Percentiles rank a stretch among this genome's conserved stretches.
Conservation (phyloP, 2,329 filamentous ascomycete genomes). For the Trichoderma sp. region DNA sequence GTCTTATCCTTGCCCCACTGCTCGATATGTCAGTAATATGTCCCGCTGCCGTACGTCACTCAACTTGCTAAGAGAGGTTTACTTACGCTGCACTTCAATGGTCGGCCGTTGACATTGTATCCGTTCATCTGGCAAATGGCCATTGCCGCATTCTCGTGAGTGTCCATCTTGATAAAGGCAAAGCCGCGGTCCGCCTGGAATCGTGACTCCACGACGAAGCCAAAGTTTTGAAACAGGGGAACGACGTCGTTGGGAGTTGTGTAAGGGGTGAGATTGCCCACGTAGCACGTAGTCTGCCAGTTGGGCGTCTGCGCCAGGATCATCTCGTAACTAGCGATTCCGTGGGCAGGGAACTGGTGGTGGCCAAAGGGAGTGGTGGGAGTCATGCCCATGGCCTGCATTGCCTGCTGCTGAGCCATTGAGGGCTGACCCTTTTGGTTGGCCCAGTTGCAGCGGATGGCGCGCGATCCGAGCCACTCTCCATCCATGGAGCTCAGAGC, state of each 20-base stretch:
- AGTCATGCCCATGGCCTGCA: slow-evolving; percentile 97
- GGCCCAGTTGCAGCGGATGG: slow-evolving; percentile 99
- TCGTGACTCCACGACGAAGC: slow-evolving; percentile 93
- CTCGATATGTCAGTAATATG: slow-evolving; percentile 22
- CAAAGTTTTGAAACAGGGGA: slow-evolving; percentile 98
- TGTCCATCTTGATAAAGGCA: slow-evolving; percentile 99
- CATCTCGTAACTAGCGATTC: slow-evolving; percentile 96
- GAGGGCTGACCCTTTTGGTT: slow-evolving; percentile 99
- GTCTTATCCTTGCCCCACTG: slow-evolving; percentile 99
- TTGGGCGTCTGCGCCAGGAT: slow-evolving; percentile 89
- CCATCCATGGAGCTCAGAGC: slow-evolving; percentile 97
- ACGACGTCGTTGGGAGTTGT: slow-evolving; percentile 95
- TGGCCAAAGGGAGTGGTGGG: slow-evolving; percentile 94
- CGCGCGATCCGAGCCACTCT: slow-evolving; percentile 96
- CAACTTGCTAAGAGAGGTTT: neutral
- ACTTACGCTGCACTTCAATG: slow-evolving; percentile 97
- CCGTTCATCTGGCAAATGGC: slow-evolving; percentile 97
- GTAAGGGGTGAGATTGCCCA: slow-evolving; percentile 96
- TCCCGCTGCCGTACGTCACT: neutral
- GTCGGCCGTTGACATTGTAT: slow-evolving; percentile 95
- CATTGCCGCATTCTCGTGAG: slow-evolving; percentile 96
- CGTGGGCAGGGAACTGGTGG: slow-evolving; percentile 96
- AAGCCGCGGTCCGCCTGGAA: slow-evolving; percentile 98
- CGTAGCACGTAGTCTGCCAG: slow-evolving; percentile 98
- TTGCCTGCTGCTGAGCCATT: slow-evolving; percentile 94